Conservation (phyloP, 2,329 filamentous ascomycete species). For the Colletotrichum brevisporum region DNA sequence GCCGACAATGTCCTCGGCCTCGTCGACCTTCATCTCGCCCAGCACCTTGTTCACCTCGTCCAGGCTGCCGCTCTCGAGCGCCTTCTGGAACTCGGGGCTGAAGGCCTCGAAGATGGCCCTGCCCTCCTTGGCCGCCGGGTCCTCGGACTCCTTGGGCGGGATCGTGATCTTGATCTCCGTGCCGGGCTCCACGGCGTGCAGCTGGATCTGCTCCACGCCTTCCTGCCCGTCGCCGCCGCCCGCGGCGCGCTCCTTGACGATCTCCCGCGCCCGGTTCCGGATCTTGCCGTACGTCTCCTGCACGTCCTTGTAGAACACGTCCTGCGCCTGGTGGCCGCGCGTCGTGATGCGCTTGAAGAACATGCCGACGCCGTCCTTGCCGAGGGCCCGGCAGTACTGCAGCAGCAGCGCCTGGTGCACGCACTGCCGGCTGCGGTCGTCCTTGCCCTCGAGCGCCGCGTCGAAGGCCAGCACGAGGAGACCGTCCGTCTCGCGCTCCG, state of each 20-base stretch:
- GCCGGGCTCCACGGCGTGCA: slow-evolving; percentile 94
- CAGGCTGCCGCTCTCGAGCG: slow-evolving; percentile 88
- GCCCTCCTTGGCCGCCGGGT: slow-evolving; percentile 74
- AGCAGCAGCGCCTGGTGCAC: slow-evolving; percentile 94
- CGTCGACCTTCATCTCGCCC: slow-evolving; percentile 88
- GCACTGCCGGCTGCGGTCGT: slow-evolving; percentile 85
- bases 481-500: slow-evolving; percentile 90
- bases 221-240: slow-evolving; percentile 59
- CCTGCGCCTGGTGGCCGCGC: slow-evolving; percentile 88
- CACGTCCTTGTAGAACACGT: slow-evolving; percentile 93
- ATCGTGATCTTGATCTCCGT: slow-evolving; percentile 92
- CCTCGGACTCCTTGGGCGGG: slow-evolving; percentile 77
- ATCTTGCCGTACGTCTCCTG: slow-evolving; percentile 89
- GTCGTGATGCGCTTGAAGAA: slow-evolving; percentile 98
- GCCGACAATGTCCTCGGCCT: slow-evolving; percentile 87
- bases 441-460: slow-evolving; percentile 81
- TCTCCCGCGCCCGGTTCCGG: slow-evolving; percentile 80
- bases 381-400: slow-evolving; percentile 94
- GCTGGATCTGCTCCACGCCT: slow-evolving; percentile 95
- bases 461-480: slow-evolving; percentile 94
- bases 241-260: slow-evolving; percentile 67
- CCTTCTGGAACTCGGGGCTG: slow-evolving; percentile 82
- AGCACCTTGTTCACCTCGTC: slow-evolving; percentile 74
- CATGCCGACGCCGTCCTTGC: slow-evolving; percentile 86
- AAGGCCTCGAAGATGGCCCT: slow-evolving; percentile 88